These are phyloP conservation scores for Alternaria metachromatica DNA, from an alignment of 2,329 filamentous ascomycete species.

Conservation along the genomic window DNA sequence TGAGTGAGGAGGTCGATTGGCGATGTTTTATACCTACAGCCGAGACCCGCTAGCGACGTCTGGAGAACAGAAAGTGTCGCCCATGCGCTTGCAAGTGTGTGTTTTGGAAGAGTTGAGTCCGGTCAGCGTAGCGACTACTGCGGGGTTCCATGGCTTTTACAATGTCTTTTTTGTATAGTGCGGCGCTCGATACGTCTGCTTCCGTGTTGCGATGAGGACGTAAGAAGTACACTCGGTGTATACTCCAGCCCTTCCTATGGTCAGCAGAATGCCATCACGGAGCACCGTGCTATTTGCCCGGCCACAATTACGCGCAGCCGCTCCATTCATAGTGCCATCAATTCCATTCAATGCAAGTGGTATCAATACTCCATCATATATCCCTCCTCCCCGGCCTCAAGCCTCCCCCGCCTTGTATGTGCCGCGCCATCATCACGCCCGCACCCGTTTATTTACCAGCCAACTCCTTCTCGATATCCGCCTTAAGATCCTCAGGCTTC, in stretches of 20 bases:
- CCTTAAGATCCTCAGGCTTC: conserved; percentile 83
- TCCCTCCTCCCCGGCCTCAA: neutral
- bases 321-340: neutral
- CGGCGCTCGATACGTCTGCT: neutral
- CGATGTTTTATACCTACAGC: neutral
- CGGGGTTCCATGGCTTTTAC: neutral
- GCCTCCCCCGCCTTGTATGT: too few relatives aligned
- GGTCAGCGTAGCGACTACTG: too few relatives aligned
- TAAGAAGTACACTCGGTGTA: neutral
- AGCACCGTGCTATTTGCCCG: neutral
- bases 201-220: neutral
- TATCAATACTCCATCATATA: conserved; percentile 3
- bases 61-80: neutral
- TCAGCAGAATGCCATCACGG: neutral
- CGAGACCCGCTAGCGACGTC: neutral
- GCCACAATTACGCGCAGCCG: neutral
- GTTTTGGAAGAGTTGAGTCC: neutral
- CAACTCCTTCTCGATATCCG: conserved; percentile 76
- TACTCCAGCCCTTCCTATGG: neutral
- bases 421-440: neutral
- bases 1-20: accelerated
- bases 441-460: neutral
- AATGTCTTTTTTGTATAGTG: neutral
- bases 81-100: neutral
- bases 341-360: conserved; percentile 3